phyloP scores from a whole-genome alignment of 140 eudicot species.

The Stevia rebaudiana region DNA sequence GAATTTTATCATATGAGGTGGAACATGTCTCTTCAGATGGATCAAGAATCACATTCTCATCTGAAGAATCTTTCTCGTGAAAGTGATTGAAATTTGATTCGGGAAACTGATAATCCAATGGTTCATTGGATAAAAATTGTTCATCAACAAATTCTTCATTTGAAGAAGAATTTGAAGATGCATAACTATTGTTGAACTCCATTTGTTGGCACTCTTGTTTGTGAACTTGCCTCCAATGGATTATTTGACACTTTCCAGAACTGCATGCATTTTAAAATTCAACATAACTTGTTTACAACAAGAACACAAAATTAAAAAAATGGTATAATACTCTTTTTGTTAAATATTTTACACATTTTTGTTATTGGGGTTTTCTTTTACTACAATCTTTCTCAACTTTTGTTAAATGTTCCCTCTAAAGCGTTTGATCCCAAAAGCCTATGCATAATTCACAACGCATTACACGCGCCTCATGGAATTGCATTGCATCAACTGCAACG shows the following conservation, averaged over 20 bases:
- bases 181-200: slow-evolving; percentile 35
- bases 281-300: slow-evolving; percentile 14
- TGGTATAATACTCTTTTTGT: not conserved
- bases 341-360: too few relatives aligned
- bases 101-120: slow-evolving; percentile 21
- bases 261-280: slow-evolving; percentile 29
- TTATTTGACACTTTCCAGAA: slow-evolving; percentile 86
- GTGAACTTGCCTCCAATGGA: slow-evolving; percentile 91
- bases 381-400: too few relatives aligned
- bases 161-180: slow-evolving; percentile 32
- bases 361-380: too few relatives aligned
- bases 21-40: slow-evolving; percentile 32
- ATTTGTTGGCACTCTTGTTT: slow-evolving; percentile 67
- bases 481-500: too few relatives aligned
- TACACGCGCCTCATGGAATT: too few relatives aligned
- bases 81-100: slow-evolving; percentile 25
- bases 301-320: not conserved
- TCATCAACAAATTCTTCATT: slow-evolving; percentile 35
- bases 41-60: slow-evolving; percentile 20
- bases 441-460: too few relatives aligned
- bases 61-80: slow-evolving; percentile 22
- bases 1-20: slow-evolving; percentile 18
- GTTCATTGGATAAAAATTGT: slow-evolving; percentile 19
- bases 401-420: too few relatives aligned
- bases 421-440: too few relatives aligned